Conservation (phyloP, 371 early-diverging fungal genomes). For the Mucor irregularis region DNA sequence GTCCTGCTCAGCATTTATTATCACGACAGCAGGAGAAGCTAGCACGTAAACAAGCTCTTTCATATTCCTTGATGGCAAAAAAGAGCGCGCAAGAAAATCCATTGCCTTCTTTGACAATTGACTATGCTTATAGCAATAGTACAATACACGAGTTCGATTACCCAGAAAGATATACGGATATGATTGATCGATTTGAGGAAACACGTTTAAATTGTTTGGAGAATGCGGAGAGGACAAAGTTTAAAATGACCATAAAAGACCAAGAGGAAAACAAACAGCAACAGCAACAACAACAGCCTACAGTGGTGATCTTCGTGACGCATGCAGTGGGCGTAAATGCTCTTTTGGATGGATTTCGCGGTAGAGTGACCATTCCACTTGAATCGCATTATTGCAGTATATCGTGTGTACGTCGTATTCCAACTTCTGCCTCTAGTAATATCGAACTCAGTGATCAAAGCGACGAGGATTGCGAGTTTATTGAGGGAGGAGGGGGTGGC, state of each 20-base stretch:
- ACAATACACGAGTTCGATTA: constrained; percentile 26
- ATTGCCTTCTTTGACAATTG: constrained; percentile 15
- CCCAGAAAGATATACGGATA: constrained; percentile 36
- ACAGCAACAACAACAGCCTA: neutral
- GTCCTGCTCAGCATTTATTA: constrained; percentile 32
- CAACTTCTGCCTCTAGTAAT: neutral
- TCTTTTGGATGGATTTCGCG: constrained; percentile 41
- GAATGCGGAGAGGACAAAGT: neutral
- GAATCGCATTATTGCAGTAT: constrained; percentile 37
- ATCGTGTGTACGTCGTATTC: constrained; percentile 19
- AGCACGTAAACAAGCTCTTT: constrained; percentile 34
- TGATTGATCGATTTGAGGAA: constrained; percentile 33
- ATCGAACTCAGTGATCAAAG: constrained; percentile 18
- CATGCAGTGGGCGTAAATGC: constrained; percentile 49
- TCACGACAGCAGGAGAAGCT: constrained; percentile 35
- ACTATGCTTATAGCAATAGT: constrained; percentile 27
- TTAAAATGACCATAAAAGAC: too few species aligned
- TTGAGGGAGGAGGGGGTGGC: neutral
- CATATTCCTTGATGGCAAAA: constrained; percentile 26
- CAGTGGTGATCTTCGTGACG: constrained; percentile 31
- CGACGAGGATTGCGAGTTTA: constrained; percentile 13
- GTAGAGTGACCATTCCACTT: constrained; percentile 32
- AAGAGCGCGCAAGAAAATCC: neutral
- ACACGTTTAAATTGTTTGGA: constrained; percentile 23
- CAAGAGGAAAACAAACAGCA: too few species aligned